Base-by-base conservation (phyloP, 306 rosid genomes). In the Begonia masoniana region DNA sequence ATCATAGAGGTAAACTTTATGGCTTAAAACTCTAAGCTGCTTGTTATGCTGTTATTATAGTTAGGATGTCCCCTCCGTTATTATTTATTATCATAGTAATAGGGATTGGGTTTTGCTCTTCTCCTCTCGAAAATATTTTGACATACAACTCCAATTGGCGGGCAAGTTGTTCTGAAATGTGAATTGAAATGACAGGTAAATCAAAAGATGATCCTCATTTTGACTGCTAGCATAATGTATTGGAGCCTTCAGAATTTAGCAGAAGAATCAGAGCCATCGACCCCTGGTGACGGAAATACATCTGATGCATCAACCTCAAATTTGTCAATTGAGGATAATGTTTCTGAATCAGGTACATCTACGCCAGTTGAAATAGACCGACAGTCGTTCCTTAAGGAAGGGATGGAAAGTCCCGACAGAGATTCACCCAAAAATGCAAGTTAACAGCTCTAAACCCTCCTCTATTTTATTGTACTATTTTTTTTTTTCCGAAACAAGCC, bases 211-310 rank as follows among this genome's bases (percentile, higher is more conserved):
- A 83, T 91, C n/a, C 94, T 91, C 45, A 81, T 63, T 54, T 63
- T 91, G 82, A 69, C 88, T 41, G 99, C 99, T 51, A 83, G 96
- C 81, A 91, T 91, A 64, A 91, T 83, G 99, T 83, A 77, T 73
- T 86, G 99, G 99, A 86, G 99, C 78, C 76, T 91, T 70, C 82
- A 76, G 76, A 68, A 83, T 64, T 80, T 68, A 59, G 80, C 61
- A 21, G 68, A 15, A n/a, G 82, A 71, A 31, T 56, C 58, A 0
- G 84, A 74, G 46, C 41, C 56, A 12, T 47, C 58, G 3, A 47
- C 13, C 31, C 21, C 55, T 35, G 43, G 43, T 9, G 64, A 75
- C 43, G 78, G 54, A 13, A 55, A 6, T 45, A 55, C 64, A 57
- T 68, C 72, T 10, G 71, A 63, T 21, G 58, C 51, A 42, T 59